Evolutionary conservation across 192 early-diverging fungal genomes (phyloP), one percentile per base, ranked within the genome.

Genomic region (Chytriomyces sp.): DNA sequence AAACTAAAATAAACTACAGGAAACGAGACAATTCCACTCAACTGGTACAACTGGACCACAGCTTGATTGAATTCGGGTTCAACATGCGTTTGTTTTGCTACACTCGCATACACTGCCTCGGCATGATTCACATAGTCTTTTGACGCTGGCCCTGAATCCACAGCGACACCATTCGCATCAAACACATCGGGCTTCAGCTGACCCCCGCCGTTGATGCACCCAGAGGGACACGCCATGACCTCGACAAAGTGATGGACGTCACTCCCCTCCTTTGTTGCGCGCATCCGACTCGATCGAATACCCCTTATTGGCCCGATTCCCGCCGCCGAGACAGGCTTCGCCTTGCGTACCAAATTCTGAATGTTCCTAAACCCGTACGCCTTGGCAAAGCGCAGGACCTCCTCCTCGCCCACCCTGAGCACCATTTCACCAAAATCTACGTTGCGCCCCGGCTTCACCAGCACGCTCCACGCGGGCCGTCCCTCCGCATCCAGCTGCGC

Each of bases 151-250:
- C 62, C 63, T 12, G 44, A 36, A 38, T 66, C 71, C 31, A 52
- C 58, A 31, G 22, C 44, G 4, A 36, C 32, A 17, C 66, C 66
- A 28, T 68, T 3, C 12, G 28, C 53, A 34, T 68, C 66, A 17
- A 64, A 44, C 28, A 8, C 59, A 19, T 68, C 71, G 2, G 89
- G 84, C 70, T 91, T 90, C 22, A 96, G 66, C 78, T 99, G 98
- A 5, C 98, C 98, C 59, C 98, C 98, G 19, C 98, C 98, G 70
- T 99, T 98, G 38, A 95, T 93, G 81, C 98, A 99, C 7, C 94
- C 98, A 22, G 89, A 90, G 0, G 98, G 98, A 72, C 98, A 99
- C 1, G 98, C 98, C 87, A 96, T 96, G 17, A 99, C 93, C 70
- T 99, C 96, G 0, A 98, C 92, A 74, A 91, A 99, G 73, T 98